Evolutionary conservation across 805 yeast species (phyloP).

Genomic region (Saccharomycopsis babjevae): DNA sequence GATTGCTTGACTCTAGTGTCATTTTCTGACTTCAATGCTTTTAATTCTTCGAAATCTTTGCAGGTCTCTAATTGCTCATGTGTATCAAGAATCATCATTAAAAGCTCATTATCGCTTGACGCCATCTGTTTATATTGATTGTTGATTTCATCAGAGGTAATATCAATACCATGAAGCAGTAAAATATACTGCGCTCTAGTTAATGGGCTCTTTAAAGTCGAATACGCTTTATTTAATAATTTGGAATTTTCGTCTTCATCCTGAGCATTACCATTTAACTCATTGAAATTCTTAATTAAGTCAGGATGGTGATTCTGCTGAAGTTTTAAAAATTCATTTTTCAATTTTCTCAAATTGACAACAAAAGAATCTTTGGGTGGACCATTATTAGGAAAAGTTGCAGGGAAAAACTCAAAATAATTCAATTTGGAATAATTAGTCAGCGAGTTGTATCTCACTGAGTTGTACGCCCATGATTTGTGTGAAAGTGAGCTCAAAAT

Average conservation of each 20-base stretch:
- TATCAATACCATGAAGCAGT: constrained; percentile 37
- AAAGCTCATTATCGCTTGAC: constrained; percentile 41
- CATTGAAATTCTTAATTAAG: constrained; percentile 24
- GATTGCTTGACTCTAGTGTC: constrained; percentile 40
- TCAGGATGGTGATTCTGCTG: constrained; percentile 85
- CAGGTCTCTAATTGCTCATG: constrained; percentile 76
- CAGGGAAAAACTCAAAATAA: constrained; percentile 63
- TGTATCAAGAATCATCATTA: constrained; percentile 72
- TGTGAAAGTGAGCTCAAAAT: no score
- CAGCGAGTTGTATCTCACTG: neutral
- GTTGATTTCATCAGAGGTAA: constrained; percentile 38
- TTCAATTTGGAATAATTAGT: constrained; percentile 17
- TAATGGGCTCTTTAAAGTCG: constrained; percentile 60
- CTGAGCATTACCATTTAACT: constrained; percentile 16
- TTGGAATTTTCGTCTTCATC: constrained; percentile 30
- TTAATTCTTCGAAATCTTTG: constrained; percentile 46
- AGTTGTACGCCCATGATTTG: neutral
- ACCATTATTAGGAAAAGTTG: constrained; percentile 54
- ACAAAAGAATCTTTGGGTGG: constrained; percentile 54
- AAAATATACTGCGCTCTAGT: constrained; percentile 56
- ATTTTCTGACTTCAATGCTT: constrained; percentile 43
- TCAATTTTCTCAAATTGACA: constrained; percentile 43
- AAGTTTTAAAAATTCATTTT: constrained; percentile 64
- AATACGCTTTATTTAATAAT: constrained; percentile 66
- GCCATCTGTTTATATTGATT: constrained; percentile 29